These are phyloP conservation scores for Colletotrichum graminicola DNA, from an alignment of 2,329 filamentous ascomycete genomes.

Conservation along the genomic window DNA sequence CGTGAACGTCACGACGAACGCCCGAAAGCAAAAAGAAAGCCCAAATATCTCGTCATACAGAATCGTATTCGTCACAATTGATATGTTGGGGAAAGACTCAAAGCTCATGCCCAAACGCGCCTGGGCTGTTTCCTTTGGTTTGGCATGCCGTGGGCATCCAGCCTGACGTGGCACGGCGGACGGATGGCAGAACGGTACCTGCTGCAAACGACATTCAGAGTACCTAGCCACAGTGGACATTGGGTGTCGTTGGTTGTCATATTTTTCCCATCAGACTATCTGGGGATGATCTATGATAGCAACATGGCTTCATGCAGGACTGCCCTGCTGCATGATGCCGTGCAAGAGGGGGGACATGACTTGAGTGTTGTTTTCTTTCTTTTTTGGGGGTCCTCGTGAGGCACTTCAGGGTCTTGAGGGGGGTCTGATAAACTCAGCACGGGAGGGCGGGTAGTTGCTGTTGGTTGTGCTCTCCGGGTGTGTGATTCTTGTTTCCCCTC, in stretches of 20 bases:
- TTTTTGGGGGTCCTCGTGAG: background rate
- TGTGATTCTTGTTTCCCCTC: background rate
- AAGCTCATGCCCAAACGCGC: constrained; percentile 13
- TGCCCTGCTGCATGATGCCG: constrained; percentile 11
- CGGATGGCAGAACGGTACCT: constrained; percentile 15
- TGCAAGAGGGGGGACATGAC: background rate
- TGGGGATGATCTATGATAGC: background rate
- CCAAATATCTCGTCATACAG: background rate
- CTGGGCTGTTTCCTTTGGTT: background rate
- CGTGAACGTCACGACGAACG: background rate
- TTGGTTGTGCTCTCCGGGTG: background rate
- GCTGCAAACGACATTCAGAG: constrained; percentile 30
- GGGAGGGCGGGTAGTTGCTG: constrained; percentile 11
- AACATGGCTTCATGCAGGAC: constrained; percentile 1
- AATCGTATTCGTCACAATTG: constrained; percentile 19
- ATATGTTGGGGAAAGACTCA: background rate
- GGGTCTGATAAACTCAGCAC: background rate
- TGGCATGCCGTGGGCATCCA: constrained; percentile 8
- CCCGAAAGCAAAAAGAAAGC: background rate
- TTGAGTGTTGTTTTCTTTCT: background rate
- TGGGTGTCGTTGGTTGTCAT: background rate
- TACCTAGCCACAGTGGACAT: background rate
- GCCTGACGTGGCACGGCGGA: constrained; percentile 4
- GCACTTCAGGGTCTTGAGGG: background rate
- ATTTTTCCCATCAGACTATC: background rate